Conservation (phyloP, 352 stramenopile species). For the Phytopythium delawarense region DNA sequence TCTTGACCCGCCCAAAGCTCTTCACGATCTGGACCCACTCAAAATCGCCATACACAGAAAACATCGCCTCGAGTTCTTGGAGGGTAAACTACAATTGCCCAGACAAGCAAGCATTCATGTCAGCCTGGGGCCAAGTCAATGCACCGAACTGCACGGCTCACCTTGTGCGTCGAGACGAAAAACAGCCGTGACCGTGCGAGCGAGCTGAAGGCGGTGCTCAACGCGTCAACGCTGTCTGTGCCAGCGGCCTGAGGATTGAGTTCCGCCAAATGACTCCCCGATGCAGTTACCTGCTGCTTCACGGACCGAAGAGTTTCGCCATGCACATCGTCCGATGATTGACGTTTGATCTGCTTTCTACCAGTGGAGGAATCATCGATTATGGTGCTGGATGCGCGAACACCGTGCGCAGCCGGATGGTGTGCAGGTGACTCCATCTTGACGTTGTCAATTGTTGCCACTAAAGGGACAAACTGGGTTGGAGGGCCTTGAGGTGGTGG, state of each 20-base stretch:
- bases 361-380: conserved; percentile 17
- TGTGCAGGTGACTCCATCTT: conserved; percentile 9
- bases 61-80: conserved; percentile 81
- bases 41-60: conserved; percentile 74
- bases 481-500: conserved; percentile 7
- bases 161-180: conserved; percentile 73
- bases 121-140: background rate
- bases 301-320: conserved; percentile 24
- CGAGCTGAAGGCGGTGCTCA: background rate
- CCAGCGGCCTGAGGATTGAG: background rate
- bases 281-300: conserved; percentile 39
- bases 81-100: conserved; percentile 49
- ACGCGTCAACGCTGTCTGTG: conserved; percentile 1
- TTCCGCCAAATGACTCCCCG: background rate
- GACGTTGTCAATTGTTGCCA: background rate
- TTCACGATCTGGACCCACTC: conserved; percentile 61
- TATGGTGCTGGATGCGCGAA: background rate
- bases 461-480: background rate
- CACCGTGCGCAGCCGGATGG: conserved; percentile 5
- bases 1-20: conserved; percentile 79
- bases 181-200: conserved; percentile 41
- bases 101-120: background rate
- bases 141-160: conserved; percentile 6
- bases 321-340: conserved; percentile 36
- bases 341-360: conserved; percentile 51